Evolutionary conservation across 2,329 filamentous ascomycete genomes (phyloP).

Genomic region (Bisporella sp.): DNA sequence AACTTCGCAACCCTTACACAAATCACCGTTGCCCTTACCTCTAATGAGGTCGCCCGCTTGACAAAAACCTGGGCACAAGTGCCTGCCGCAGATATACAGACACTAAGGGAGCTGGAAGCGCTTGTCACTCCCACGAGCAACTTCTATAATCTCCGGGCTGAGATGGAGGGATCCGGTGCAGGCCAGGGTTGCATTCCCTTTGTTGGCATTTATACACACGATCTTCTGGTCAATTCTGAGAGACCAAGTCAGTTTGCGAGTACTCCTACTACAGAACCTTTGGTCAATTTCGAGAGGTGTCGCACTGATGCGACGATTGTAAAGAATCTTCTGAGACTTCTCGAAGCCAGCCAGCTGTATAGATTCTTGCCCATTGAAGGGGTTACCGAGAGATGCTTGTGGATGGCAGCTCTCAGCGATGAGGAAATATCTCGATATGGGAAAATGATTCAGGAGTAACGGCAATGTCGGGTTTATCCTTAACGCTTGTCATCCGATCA

Average conservation of each 20-base stretch:
- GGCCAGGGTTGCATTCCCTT: conserved; percentile 77
- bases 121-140: conserved; percentile 73
- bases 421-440: conserved; percentile 57
- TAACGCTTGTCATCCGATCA: neutral
- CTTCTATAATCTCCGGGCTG: conserved; percentile 67
- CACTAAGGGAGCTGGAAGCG: conserved; percentile 60
- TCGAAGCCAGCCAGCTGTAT: conserved; percentile 73
- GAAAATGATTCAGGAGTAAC: conserved; percentile 24
- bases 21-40: conserved; percentile 69
- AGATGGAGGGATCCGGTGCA: conserved; percentile 64
- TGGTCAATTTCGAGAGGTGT: conserved; percentile 80
- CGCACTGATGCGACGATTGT: conserved; percentile 69
- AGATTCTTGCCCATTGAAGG: conserved; percentile 68
- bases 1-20: conserved; percentile 84
- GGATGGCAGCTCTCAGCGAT: conserved; percentile 71
- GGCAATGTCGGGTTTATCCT: neutral
- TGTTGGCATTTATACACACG: conserved; percentile 77
- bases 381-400: conserved; percentile 74
- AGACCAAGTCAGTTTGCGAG: conserved; percentile 68
- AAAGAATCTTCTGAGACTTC: conserved; percentile 70
- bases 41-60: conserved; percentile 63
- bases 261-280: conserved; percentile 56
- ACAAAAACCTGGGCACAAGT: conserved; percentile 66
- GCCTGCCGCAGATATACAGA: conserved; percentile 55
- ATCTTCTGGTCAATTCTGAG: conserved; percentile 75